Evolutionary conservation across 768 basidiomycete species (phyloP).

Genomic region (Podaxis mareebaensis): DNA sequence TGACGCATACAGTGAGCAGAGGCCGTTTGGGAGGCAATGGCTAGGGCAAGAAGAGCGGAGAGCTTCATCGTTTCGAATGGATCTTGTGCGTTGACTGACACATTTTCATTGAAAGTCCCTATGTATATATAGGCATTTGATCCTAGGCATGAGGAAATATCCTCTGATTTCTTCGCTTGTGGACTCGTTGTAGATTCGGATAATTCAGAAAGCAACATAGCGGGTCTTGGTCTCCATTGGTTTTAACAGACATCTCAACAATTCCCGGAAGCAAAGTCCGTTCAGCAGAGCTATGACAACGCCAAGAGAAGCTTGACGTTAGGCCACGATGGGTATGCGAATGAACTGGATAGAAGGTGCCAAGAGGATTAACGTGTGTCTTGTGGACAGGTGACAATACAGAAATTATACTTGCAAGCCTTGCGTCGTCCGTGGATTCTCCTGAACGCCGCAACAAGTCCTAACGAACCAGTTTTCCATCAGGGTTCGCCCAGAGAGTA

Average conservation of each 20-base stretch:
- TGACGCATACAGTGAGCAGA: conserved; percentile 23
- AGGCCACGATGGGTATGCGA: background rate
- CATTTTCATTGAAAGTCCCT: background rate
- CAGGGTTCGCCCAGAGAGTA: background rate
- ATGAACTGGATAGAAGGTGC: background rate
- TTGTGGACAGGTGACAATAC: background rate
- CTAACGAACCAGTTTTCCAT: background rate
- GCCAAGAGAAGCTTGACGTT: background rate
- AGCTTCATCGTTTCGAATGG: conserved; percentile 27
- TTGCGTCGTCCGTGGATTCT: background rate
- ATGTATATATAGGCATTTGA: background rate
- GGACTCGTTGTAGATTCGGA: background rate
- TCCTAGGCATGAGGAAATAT: background rate
- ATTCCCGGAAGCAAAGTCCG: background rate
- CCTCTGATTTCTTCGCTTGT: background rate
- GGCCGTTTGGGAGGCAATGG: conserved; percentile 26
- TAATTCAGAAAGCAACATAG: background rate
- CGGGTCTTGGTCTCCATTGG: background rate
- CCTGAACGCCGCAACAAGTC: too few relatives aligned
- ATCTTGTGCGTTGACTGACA: background rate
- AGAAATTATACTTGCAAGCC: background rate
- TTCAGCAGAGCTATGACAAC: background rate
- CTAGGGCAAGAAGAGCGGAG: conserved; percentile 23
- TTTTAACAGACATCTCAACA: background rate
- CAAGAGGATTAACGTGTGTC: background rate